Evolutionary conservation across 768 basidiomycete genomes (phyloP).

Genomic region (Suillus subalutaceus): DNA sequence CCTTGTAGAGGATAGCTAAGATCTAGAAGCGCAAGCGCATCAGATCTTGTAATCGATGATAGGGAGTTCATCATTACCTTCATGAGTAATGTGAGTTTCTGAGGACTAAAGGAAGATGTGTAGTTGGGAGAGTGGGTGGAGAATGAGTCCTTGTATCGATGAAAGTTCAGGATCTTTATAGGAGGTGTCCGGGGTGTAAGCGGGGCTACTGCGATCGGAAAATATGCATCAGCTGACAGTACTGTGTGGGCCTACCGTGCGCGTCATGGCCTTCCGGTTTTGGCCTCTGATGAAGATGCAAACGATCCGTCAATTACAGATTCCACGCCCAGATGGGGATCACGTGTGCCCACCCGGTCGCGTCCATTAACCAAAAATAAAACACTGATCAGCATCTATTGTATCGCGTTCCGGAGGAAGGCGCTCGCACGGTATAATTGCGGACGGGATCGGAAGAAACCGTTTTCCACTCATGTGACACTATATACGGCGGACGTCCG

Average conservation of each 20-base stretch:
- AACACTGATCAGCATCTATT: background rate
- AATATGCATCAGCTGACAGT: slow-evolving; percentile 21
- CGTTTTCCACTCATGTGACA: background rate
- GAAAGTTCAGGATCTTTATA: slow-evolving; percentile 24
- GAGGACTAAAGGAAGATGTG: slow-evolving; percentile 5
- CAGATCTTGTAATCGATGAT: background rate
- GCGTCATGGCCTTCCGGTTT: slow-evolving; percentile 12
- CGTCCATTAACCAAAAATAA: slow-evolving; percentile 1
- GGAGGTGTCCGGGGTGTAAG: slow-evolving; percentile 5
- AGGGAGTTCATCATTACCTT: slow-evolving; percentile 37
- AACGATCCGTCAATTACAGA: background rate
- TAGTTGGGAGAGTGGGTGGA: slow-evolving; percentile 18
- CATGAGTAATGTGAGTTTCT: slow-evolving; percentile 37
- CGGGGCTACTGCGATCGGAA: slow-evolving; percentile 12
- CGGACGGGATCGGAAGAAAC: slow-evolving; percentile 2
- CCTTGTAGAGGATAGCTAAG: slow-evolving; percentile 75
- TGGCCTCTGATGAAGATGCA: slow-evolving; percentile 4
- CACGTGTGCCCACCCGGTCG: slow-evolving; percentile 17
- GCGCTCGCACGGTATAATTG: background rate
- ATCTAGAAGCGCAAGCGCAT: slow-evolving; percentile 43
- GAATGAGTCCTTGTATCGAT: background rate
- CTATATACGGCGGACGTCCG: background rate
- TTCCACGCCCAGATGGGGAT: slow-evolving; percentile 1
- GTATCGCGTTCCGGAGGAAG: background rate
- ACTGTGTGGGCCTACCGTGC: slow-evolving; percentile 5